Base-by-base conservation (phyloP, 148 eudicot species). In the Rhododendron kiyosumense region DNA sequence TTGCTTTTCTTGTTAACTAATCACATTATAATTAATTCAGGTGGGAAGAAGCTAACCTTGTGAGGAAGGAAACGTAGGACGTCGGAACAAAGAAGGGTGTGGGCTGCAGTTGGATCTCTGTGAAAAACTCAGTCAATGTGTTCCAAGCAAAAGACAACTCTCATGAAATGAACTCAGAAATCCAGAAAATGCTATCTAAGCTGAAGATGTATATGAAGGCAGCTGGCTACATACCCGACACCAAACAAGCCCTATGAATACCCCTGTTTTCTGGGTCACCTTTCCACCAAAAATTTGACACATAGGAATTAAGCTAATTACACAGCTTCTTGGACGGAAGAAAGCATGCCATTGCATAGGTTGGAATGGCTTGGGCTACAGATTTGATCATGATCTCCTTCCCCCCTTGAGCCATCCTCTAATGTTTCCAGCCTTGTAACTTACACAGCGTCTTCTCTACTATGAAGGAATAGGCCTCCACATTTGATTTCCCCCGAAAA, bases 71-170 rank as follows among this genome's bases (percentile, higher is more conserved):
- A 84, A 91, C 91, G 94, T 88, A 86, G 88, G 91, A 87, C 32
- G 90, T 84, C 2, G 92, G 90, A 15, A 91, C 90, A 65, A 91
- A 89, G 85, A 93, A 93, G 84, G 93, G 90, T 0, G 73, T 90
- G 6, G 94, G 94, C 41, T 89, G 83, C 85, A 93, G 94, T 86
- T 93, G 94, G 94, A 90, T 93, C 76, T 86, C 93, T 17, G 89
- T 90, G 30, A 89, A 91, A 84, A 86, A 90, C 18, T 22, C 69
- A 34, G 83, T 89, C 79, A 93, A 93, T 78, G 89, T 89, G 30
- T 93, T 93, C 88, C 93, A 93, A 87, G 92, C 94, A 43, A 93
- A 93, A 82, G 94, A 91, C 86, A 81, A 89, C 18, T 90, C 87
- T 59, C 94, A 93, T 36, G 89, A 87, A 49, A 84, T 88, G 81